phyloP scores from a whole-genome alignment of 306 rosid species.

The Cucumis sativus region DNA sequence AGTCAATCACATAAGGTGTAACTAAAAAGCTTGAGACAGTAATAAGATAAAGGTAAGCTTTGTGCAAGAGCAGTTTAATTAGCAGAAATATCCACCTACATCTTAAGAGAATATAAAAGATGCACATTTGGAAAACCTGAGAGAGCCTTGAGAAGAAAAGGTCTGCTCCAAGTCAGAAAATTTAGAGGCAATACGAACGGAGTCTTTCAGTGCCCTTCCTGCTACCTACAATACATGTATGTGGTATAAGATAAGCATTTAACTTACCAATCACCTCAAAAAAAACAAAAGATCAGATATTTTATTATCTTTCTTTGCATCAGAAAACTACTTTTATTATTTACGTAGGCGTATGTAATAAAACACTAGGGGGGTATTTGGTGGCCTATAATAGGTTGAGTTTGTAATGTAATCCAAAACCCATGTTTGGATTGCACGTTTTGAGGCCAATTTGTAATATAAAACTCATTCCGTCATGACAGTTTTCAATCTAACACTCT shows the following conservation, averaged over 20 bases:
- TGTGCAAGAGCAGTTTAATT: neutral
- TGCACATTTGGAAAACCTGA: slow-evolving; percentile 38
- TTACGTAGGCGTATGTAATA: neutral
- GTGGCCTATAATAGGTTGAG: too few relatives aligned
- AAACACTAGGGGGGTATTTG: neutral
- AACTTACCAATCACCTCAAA: neutral
- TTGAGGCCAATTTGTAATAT: too few relatives aligned
- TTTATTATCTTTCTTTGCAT: neutral
- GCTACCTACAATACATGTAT: slow-evolving; percentile 37
- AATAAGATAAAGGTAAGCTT: neutral
- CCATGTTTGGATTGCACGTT: too few relatives aligned
- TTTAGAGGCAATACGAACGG: slow-evolving; percentile 52
- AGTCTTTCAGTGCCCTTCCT: slow-evolving; percentile 73
- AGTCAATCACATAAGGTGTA: neutral
- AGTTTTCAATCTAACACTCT: too few relatives aligned
- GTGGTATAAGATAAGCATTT: neutral
- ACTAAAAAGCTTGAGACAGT: neutral
- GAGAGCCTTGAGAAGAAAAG: slow-evolving; percentile 51
- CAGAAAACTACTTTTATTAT: neutral
- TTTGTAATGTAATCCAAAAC: too few relatives aligned
- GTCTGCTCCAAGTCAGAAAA: slow-evolving; percentile 75
- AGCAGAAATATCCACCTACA: neutral
- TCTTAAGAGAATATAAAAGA: slow-evolving; percentile 8
- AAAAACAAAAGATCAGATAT: neutral
- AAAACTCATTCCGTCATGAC: too few relatives aligned